Evolutionary conservation across 176 grass and related monocot species (phyloP), one percentile per base, ranked within the genome.

Genomic region (Aegilops umbellulata): DNA sequence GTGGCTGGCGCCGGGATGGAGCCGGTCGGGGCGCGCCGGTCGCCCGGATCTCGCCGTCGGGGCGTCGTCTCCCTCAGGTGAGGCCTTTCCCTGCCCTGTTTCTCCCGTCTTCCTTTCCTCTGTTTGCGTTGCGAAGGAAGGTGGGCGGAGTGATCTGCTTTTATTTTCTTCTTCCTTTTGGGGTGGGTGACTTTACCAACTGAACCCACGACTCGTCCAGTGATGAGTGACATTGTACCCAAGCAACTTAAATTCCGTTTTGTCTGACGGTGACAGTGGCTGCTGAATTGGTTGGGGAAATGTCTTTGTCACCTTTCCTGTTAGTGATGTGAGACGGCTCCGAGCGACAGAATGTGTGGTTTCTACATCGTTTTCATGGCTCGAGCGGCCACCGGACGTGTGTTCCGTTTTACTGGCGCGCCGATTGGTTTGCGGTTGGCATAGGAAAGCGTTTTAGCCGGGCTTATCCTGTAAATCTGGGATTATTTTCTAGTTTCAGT

Each of bases 1-100:
- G 80, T 32, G 77, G 46, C 78, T 77, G 89, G 89, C 69, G 77
- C 16, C 62, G 82, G 81, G 69, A 91, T 91, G 90, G 77, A 64
- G 70, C 13, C 81, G 82, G 70, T 5, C 29, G 69, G 76, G 36
- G 44, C 44, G 44, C 46, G 84, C 80, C 76, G 76, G 80, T 69
- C 76, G 85, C 81, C 77, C 24, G 77, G 86, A 91, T 85, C 90
- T 91, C 63, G 47, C 63, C 63, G 86, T 57, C 77, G 69, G 77
- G 81, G 63, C 70, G 69, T 70, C 77, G 49, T 19, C 49, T 68
- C 68, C 19, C 36, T 60, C 17, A 80, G 86, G 82, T 88, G 69
- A 77, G 71, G 42, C 47, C 8, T 16, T 34, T 4, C 32, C 32
- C 42, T 0, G 42, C 0, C 13, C 71, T 20, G 29, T 10, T 0